A percentile compares a stretch with the other conserved stretches of the same genome.
phyloP scores from a whole-genome alignment of 2,329 filamentous ascomycete species.

The Chaetomium sp. region DNA sequence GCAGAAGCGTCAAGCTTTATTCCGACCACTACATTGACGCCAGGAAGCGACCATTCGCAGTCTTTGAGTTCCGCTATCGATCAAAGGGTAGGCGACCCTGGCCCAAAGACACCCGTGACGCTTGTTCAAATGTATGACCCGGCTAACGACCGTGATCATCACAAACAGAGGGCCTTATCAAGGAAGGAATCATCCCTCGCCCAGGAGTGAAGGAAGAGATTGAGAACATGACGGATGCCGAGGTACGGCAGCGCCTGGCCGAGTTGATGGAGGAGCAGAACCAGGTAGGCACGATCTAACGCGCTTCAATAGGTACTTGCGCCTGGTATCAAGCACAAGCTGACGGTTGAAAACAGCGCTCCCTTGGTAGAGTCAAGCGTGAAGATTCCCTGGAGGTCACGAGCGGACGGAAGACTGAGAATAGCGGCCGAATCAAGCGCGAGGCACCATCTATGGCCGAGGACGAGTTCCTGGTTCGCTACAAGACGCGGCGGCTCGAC shows the following conservation, averaged over 20 bases:
- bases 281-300: neutral
- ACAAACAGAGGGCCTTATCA: conserved; percentile 1
- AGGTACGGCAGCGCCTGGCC: neutral
- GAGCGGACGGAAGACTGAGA: neutral
- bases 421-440: neutral
- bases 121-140: neutral
- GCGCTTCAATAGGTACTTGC: neutral
- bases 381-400: neutral
- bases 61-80: conserved; percentile 1
- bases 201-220: neutral
- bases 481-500: conserved; percentile 12
- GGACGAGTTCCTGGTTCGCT: neutral
- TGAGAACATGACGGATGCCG: neutral
- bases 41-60: neutral
- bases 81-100: neutral
- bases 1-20: too few relatives aligned
- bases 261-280: neutral
- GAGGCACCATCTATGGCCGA: neutral
- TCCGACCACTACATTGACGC: neutral
- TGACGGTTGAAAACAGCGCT: neutral
- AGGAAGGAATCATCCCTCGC: neutral
- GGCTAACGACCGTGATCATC: neutral
- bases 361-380: neutral
- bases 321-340: neutral
- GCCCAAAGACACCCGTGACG: too few relatives aligned